A percentile compares a stretch with the other conserved stretches of the same genome.
phyloP scores from a whole-genome alignment of 768 basidiomycete species.

The Phlegmacium glaucopus region DNA sequence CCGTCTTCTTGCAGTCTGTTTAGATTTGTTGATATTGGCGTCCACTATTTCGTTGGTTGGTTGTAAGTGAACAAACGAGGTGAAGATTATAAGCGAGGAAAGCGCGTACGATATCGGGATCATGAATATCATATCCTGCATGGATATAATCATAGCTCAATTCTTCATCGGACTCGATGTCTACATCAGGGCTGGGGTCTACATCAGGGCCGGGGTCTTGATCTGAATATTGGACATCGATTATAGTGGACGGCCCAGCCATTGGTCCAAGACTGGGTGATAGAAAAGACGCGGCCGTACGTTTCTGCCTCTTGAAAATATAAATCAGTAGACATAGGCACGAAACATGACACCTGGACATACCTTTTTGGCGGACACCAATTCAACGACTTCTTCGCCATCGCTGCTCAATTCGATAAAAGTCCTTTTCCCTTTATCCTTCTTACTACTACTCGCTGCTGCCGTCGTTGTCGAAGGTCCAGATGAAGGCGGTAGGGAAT shows the following conservation, averaged over 20 bases:
- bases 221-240: no score
- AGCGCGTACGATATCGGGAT: background rate
- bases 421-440: background rate
- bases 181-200: background rate
- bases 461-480: background rate
- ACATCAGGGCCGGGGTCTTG: background rate
- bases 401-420: slow-evolving; percentile 13
- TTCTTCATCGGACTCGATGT: background rate
- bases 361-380: slow-evolving; percentile 9
- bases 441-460: background rate
- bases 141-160: background rate
- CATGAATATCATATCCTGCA: background rate
- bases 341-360: background rate
- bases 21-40: background rate
- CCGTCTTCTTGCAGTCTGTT: background rate
- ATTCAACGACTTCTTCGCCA: slow-evolving; percentile 4
- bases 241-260: no score
- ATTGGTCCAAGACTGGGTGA: no score
- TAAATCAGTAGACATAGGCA: background rate
- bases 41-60: background rate
- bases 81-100: background rate
- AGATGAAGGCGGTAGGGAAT: background rate
- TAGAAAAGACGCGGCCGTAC: background rate
- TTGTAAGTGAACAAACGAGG: background rate
- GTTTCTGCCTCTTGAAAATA: background rate